Conservation (phyloP, 108 stramenopile genomes). For the Nitzschia inconspicua region DNA sequence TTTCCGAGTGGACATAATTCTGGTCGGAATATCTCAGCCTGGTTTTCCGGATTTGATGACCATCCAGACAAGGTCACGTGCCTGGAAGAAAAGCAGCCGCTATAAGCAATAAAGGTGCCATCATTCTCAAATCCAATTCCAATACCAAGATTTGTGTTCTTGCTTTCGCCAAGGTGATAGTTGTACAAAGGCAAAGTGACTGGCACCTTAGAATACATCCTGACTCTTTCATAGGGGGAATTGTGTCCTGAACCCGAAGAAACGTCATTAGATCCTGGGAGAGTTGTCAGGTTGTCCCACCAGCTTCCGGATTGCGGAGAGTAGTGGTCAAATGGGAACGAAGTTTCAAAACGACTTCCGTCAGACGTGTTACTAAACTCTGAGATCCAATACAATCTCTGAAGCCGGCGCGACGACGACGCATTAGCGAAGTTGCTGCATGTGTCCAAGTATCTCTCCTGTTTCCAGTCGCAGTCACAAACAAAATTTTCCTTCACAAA, state of each 20-base stretch:
- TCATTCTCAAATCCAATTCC: conserved; percentile 29
- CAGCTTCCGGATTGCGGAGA: conserved; percentile 30
- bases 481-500: background rate
- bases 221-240: conserved; percentile 22
- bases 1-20: conserved; percentile 50
- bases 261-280: conserved; percentile 16
- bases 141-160: background rate
- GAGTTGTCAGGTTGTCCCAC: conserved; percentile 19
- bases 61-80: conserved; percentile 3
- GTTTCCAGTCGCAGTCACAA: conserved; percentile 48
- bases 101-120: conserved; percentile 27
- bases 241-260: conserved; percentile 6
- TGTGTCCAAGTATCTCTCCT: background rate
- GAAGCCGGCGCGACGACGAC: conserved; percentile 12
- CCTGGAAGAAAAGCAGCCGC: conserved; percentile 16
- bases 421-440: conserved; percentile 7
- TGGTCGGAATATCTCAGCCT: conserved; percentile 23
- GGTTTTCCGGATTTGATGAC: conserved; percentile 24
- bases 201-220: conserved; percentile 4
- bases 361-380: conserved; percentile 11
- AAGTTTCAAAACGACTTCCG: conserved; percentile 21
- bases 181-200: conserved; percentile 32
- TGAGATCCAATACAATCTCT: conserved; percentile 16
- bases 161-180: background rate
- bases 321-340: conserved; percentile 19